These are phyloP conservation scores for Puccinellia tenuiflora DNA, from an alignment of 176 grass and related monocot species.

Conservation along the genomic window DNA sequence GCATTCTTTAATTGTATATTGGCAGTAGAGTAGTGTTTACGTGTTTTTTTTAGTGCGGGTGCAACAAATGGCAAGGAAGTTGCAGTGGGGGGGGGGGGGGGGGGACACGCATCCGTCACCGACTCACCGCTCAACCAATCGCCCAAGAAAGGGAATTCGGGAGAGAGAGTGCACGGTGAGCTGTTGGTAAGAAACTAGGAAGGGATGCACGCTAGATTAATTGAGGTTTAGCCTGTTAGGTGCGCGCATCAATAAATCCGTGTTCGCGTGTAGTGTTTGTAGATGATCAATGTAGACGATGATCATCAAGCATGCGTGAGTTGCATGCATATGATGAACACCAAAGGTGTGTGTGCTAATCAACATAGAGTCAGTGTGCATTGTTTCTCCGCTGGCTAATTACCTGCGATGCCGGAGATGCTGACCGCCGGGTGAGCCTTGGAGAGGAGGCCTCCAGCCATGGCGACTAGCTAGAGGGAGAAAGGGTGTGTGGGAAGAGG, in stretches of 20 bases:
- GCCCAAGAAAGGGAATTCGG: conserved; percentile 14
- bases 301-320: neutral
- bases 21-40: neutral
- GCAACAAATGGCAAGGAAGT: neutral
- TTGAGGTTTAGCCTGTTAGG: neutral
- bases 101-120: conserved; percentile 26
- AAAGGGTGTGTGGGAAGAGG: neutral
- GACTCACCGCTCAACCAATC: conserved; percentile 42
- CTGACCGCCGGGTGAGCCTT: conserved; percentile 41
- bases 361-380: neutral
- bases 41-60: neutral
- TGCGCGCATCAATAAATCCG: neutral
- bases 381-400: neutral
- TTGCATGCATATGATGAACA: neutral
- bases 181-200: neutral
- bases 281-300: neutral
- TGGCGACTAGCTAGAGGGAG: neutral
- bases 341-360: neutral
- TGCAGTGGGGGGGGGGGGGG: too few species aligned
- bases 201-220: neutral
- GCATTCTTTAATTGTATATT: neutral
- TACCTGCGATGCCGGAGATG: conserved; percentile 49
- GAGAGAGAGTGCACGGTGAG: neutral
- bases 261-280: neutral
- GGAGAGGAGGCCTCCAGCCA: conserved; percentile 34